Evolutionary conservation across 140 eudicot genomes (phyloP).

Genomic region (Stevia rebaudiana): DNA sequence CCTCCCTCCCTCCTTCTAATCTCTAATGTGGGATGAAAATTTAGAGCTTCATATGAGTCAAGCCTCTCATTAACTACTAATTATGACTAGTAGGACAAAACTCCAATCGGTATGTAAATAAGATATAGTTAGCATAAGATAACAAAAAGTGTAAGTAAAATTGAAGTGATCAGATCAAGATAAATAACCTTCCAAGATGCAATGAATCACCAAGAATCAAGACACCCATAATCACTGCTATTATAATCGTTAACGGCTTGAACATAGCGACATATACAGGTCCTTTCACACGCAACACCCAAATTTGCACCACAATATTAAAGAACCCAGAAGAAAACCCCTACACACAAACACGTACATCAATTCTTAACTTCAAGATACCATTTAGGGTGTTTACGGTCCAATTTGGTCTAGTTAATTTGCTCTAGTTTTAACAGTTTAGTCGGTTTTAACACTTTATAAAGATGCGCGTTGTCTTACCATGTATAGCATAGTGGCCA

Average conservation of each 20-base stretch:
- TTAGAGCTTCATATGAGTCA: too few species aligned
- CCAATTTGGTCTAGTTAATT: too few species aligned
- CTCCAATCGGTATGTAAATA: too few species aligned
- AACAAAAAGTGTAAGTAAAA: neutral
- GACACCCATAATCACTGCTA: conserved; percentile 39
- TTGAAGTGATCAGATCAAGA: too few species aligned
- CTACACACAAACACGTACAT: neutral
- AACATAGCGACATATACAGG: conserved; percentile 43
- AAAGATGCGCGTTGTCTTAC: conserved; percentile 1
- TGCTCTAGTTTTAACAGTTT: too few species aligned
- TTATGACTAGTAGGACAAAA: too few species aligned
- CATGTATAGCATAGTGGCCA: conserved; percentile 25
- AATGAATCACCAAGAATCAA: conserved; percentile 33
- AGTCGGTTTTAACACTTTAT: neutral
- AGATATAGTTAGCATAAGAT: neutral
- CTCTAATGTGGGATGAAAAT: too few species aligned
- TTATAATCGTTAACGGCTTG: conserved; percentile 37
- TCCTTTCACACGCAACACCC: conserved; percentile 36
- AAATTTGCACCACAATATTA: conserved; percentile 28
- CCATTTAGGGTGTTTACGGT: neutral
- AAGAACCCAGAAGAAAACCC: conserved; percentile 32
- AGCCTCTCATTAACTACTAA: too few species aligned
- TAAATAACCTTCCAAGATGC: conserved; percentile 38
- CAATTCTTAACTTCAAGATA: neutral
- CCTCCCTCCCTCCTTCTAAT: too few species aligned